Evolutionary conservation across 441 rosid species (phyloP).

Genomic region (Isatis lusitanica): DNA sequence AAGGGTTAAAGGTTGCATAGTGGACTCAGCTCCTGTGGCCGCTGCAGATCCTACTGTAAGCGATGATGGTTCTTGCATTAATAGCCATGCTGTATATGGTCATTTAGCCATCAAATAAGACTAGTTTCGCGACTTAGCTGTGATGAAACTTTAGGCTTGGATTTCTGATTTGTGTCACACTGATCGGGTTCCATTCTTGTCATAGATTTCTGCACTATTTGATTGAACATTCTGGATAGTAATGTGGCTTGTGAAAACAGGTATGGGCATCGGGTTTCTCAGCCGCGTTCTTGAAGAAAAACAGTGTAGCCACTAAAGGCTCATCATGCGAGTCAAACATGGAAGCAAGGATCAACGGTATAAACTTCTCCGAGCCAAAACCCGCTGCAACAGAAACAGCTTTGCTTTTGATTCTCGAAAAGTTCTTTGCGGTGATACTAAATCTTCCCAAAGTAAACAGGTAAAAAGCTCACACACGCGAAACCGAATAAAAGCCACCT

Average conservation of each 20-base stretch:
- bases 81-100: background rate
- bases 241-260: slow-evolving; percentile 42
- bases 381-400: slow-evolving; percentile 83
- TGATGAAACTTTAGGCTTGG: background rate
- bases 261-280: slow-evolving; percentile 98
- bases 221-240: slow-evolving; percentile 1
- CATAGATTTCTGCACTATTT: background rate
- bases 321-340: slow-evolving; percentile 37
- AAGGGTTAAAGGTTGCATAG: slow-evolving; percentile 84
- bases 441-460: slow-evolving; percentile 84
- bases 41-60: slow-evolving; percentile 90
- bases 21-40: slow-evolving; percentile 98
- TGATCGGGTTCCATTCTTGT: background rate
- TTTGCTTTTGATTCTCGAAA: slow-evolving; percentile 74
- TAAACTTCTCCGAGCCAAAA: slow-evolving; percentile 47
- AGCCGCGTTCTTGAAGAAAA: slow-evolving; percentile 90
- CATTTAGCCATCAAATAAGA: background rate
- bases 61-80: slow-evolving; percentile 7
- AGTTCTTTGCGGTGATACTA: slow-evolving; percentile 70
- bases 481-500: background rate
- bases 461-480: slow-evolving; percentile 37
- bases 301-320: slow-evolving; percentile 77
- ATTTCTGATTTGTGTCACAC: background rate
- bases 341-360: slow-evolving; percentile 31
- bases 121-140: background rate